Percentiles rank a stretch among this genome's conserved stretches.
Evolutionary conservation across 2,329 filamentous ascomycete genomes (phyloP).

Genomic region (Cladosporium sp.): DNA sequence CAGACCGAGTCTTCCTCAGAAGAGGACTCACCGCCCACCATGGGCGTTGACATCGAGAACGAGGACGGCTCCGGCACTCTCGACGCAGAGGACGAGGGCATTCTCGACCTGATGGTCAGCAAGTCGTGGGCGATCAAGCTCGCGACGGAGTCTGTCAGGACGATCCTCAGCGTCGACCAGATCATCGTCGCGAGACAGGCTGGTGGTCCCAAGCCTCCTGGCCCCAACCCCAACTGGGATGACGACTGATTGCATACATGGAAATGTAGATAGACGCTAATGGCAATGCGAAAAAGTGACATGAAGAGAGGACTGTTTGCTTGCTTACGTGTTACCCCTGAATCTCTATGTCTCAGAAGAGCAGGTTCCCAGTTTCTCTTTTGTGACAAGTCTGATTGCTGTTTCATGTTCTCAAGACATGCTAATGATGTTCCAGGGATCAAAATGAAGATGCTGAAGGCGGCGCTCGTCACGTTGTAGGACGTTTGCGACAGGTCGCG

Average conservation of each 20-base stretch:
- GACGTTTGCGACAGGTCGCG: not conserved
- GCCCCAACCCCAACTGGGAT: constrained; percentile 81
- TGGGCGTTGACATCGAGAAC: constrained; percentile 94
- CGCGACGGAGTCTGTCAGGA: constrained; percentile 90
- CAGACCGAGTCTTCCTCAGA: constrained; percentile 44
- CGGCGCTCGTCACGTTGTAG: not conserved
- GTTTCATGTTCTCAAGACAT: not conserved
- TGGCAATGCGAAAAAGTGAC: constrained; percentile 16
- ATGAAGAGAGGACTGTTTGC: not conserved
- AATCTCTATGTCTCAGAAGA: not conserved
- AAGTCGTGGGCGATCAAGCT: constrained; percentile 98
- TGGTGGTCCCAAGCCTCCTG: constrained; percentile 93
- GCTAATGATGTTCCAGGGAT: not conserved
- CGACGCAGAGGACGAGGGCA: constrained; percentile 83
- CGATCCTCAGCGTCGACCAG: constrained; percentile 93
- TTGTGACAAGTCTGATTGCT: no score
- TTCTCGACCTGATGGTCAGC: constrained; percentile 85
- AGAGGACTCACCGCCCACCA: constrained; percentile 80
- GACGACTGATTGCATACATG: constrained; percentile 48
- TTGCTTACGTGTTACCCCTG: not conserved
- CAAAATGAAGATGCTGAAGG: not conserved
- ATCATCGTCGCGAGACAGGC: constrained; percentile 98
- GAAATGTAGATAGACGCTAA: constrained; percentile 17
- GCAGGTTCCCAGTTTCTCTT: not conserved
- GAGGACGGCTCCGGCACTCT: constrained; percentile 76